Evolutionary conservation across 1,284 basidiomycete species (phyloP).

Genomic region (Marasmius sp.): DNA sequence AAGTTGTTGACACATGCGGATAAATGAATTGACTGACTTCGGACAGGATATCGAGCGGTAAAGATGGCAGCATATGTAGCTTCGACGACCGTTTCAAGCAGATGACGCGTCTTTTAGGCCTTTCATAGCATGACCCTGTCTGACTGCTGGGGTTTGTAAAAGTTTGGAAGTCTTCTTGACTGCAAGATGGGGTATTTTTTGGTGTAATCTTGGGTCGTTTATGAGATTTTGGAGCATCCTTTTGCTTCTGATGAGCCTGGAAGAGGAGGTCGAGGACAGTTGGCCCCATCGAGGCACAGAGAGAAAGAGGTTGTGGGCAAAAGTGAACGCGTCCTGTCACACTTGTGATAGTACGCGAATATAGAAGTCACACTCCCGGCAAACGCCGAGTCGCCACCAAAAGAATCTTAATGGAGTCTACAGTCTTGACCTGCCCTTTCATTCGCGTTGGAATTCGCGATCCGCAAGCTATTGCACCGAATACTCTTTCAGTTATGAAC

Average conservation of each 20-base stretch:
- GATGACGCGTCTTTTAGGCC: background rate
- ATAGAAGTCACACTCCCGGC: background rate
- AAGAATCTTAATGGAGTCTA: too few species aligned
- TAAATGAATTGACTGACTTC: background rate
- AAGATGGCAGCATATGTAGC: background rate
- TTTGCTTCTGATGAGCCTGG: background rate
- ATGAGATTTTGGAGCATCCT: background rate
- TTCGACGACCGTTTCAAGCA: background rate
- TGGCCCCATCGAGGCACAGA: background rate
- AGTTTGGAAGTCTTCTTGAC: background rate
- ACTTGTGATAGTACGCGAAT: background rate
- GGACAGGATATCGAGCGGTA: background rate
- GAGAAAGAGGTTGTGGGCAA: background rate
- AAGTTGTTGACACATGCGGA: background rate
- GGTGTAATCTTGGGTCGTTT: background rate
- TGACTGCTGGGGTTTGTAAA: background rate
- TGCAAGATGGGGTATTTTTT: background rate
- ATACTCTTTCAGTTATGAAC: too few species aligned
- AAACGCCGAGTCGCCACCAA: too few species aligned
- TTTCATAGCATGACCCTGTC: background rate
- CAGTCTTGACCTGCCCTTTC: too few species aligned
- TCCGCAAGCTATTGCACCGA: too few species aligned
- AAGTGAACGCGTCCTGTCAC: background rate
- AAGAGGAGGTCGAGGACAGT: background rate
- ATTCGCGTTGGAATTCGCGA: too few species aligned